These are phyloP conservation scores for Seminavis robusta DNA, from an alignment of 108 stramenopile genomes.

Conservation along the genomic window DNA sequence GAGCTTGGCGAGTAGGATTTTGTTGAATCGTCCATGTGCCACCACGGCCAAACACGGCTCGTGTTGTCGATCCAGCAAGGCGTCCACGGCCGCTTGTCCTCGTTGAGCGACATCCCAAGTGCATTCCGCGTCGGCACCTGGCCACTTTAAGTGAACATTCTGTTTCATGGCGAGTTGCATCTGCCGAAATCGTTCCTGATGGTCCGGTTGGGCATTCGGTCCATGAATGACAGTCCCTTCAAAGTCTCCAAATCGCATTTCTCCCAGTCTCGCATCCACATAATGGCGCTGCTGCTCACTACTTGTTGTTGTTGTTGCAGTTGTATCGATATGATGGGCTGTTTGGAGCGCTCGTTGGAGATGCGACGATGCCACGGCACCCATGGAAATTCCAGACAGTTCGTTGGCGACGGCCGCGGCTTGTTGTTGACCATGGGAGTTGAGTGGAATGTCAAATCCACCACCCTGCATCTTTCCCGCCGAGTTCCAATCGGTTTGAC, in stretches of 20 bases:
- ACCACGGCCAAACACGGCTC: constrained; percentile 27
- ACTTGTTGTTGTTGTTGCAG: constrained; percentile 22
- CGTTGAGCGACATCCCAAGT: constrained; percentile 25
- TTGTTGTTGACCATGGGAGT: constrained; percentile 31
- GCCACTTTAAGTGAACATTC: constrained; percentile 1
- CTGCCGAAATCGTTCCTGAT: constrained; percentile 17
- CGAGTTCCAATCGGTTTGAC: constrained; percentile 46
- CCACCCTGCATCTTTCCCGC: constrained; percentile 44
- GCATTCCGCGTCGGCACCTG: constrained; percentile 39
- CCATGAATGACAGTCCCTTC: constrained; percentile 26
- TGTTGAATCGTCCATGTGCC: constrained; percentile 42
- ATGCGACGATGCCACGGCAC: constrained; percentile 24
- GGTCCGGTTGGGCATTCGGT: not conserved
- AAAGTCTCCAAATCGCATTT: constrained; percentile 51
- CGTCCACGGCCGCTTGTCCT: constrained; percentile 10
- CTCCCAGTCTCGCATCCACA: constrained; percentile 28
- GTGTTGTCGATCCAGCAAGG: constrained; percentile 7
- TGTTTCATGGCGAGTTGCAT: not conserved
- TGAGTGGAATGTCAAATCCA: constrained; percentile 40
- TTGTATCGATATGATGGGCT: constrained; percentile 34
- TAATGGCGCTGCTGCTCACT: not conserved
- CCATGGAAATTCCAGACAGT: constrained; percentile 23
- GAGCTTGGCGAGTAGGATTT: constrained; percentile 27
- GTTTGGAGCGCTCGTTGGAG: constrained; percentile 35
- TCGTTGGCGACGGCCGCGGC: constrained; percentile 16